These are phyloP conservation scores for Silene vulgaris DNA, from an alignment of 179 eudicot species.

Conservation along the genomic window DNA sequence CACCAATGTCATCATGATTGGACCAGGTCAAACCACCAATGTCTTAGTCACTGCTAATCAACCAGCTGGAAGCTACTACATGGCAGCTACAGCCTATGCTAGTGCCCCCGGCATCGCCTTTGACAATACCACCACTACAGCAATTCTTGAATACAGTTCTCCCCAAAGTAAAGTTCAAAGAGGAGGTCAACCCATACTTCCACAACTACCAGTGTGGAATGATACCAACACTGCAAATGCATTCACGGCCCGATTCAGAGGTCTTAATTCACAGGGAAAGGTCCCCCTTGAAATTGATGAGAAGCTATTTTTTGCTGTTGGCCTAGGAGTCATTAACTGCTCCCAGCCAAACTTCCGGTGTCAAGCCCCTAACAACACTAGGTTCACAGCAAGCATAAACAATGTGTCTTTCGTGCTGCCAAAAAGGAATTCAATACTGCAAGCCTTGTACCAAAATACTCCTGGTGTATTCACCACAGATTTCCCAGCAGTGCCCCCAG, in stretches of 20 bases:
- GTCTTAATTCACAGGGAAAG: conserved; percentile 27
- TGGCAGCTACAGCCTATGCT: conserved; percentile 80
- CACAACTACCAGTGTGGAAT: conserved; percentile 53
- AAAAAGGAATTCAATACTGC: conserved; percentile 43
- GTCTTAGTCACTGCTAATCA: conserved; percentile 69
- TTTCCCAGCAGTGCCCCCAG: conserved; percentile 69
- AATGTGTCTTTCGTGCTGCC: conserved; percentile 62
- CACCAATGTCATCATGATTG: too few species aligned
- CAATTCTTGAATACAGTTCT: conserved; percentile 57
- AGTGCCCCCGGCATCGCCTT: conserved; percentile 52
- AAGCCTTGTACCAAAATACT: conserved; percentile 53
- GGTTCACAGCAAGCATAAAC: conserved; percentile 45
- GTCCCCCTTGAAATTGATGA: conserved; percentile 59
- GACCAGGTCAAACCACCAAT: conserved; percentile 22
- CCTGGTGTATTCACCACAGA: conserved; percentile 75
- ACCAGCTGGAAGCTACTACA: conserved; percentile 57
- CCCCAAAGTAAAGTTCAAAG: not conserved
- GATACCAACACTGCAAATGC: conserved; percentile 58
- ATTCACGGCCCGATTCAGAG: conserved; percentile 42
- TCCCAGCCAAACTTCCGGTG: conserved; percentile 58
- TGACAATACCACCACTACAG: conserved; percentile 85
- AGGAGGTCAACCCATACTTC: conserved; percentile 35
- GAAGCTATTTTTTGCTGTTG: conserved; percentile 52
- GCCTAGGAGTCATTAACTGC: conserved; percentile 66
- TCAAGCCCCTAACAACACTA: conserved; percentile 80